Base-by-base conservation (phyloP, 2,329 filamentous ascomycete species). In the Didymella sp. region DNA sequence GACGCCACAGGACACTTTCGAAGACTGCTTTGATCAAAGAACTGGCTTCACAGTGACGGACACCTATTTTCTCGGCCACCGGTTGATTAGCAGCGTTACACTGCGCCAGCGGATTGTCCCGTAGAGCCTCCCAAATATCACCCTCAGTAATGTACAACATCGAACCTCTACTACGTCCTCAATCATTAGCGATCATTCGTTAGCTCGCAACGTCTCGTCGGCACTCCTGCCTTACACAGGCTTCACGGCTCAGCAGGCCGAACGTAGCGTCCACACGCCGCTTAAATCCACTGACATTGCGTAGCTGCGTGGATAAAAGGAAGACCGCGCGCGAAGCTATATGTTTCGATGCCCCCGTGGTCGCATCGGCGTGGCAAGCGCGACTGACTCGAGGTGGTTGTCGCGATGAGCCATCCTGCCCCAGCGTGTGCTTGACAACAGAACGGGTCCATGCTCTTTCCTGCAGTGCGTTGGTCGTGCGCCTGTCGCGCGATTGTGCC, bases 311-410 rank as follows among this genome's bases (percentile, higher is more conserved):
- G 40, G 12, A 15, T 17, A 17, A 17, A 42, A 33, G 24, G 13
- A 12, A 30, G 11, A 22, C 12, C n/a, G 15, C 24, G 41, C 31
- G 9, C 5, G 27, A 25, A 19, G 41, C 30, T 11, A 11, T 13
- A 27, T 3, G 15, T 13, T 27, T 43, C 38, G 21, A 41, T 4
- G 24, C 8, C 21, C 19, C 28, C 42, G 33, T 38, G 30, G 25
- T 35, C 35, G 37, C 28, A 54, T 42, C 35, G 28, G 43, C 37
- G 43, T 42, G 37, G 51, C 51, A 30, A 21, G 25, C 41, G 30
- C 1, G 4, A 30, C 47, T 56, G 53, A 56, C 53, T 56, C 53
- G 47, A 47, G 22, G 17, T 21, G 37, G 41, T 55, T 37, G 38
- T 17, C 4, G 17, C 31, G 22, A 42, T 48, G 51, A 51, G 54